These are phyloP conservation scores for Fusarium solani-melongenae DNA, from an alignment of 2,329 filamentous ascomycete genomes.

Conservation along the genomic window DNA sequence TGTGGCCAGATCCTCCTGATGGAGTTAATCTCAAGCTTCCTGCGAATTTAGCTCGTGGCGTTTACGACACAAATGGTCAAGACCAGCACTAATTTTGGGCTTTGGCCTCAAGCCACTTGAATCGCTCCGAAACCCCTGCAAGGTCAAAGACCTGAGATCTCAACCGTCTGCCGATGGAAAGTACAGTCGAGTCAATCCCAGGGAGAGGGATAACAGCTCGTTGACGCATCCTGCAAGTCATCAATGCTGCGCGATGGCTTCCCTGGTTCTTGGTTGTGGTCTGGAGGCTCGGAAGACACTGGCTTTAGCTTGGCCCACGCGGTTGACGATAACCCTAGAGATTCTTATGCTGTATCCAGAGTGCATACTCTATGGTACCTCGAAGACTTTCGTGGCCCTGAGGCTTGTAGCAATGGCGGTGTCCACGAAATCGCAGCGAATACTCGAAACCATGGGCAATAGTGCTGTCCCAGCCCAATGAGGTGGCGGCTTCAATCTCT, in stretches of 20 bases:
- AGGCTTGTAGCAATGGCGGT: background rate
- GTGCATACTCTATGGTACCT: background rate
- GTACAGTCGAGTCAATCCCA: background rate
- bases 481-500: background rate
- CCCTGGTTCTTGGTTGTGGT: background rate
- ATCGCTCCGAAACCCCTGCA: conserved; percentile 31
- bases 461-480: background rate
- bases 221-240: background rate
- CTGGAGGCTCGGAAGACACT: background rate
- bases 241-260: background rate
- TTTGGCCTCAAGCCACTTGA: conserved; percentile 12
- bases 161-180: background rate
- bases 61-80: conserved; percentile 10
- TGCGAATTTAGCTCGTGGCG: conserved; percentile 27
- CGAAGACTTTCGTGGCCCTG: background rate
- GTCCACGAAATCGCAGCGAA: background rate
- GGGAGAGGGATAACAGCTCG: background rate
- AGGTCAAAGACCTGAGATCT: background rate
- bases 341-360: background rate
- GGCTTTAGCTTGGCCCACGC: background rate
- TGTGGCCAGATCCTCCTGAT: conserved; percentile 29
- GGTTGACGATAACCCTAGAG: background rate
- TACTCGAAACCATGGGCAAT: conserved; percentile 6
- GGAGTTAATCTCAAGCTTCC: conserved; percentile 14
- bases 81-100: conserved; percentile 11